These are phyloP conservation scores for Neurospora sp. DNA, from an alignment of 495 filamentous ascomycete genomes.

Conservation along the genomic window DNA sequence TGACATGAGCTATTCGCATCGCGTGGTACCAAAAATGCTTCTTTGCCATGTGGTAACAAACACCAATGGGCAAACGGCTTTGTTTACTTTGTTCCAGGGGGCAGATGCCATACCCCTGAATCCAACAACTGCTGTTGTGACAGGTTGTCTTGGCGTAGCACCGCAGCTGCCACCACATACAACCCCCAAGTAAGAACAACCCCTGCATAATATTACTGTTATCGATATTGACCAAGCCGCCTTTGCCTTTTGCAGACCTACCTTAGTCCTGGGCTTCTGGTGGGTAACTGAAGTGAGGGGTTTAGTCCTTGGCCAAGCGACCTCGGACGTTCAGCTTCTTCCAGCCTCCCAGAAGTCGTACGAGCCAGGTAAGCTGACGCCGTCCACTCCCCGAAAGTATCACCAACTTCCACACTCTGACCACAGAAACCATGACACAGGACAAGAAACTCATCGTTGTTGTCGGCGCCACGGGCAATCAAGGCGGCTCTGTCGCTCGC, in stretches of 20 bases:
- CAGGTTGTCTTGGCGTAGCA: not conserved
- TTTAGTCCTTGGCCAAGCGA: not conserved
- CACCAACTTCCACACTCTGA: not conserved
- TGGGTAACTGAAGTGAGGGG: not conserved
- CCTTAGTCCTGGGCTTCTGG: not conserved
- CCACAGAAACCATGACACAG: not conserved
- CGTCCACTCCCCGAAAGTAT: not conserved
- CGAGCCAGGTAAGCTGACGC: not conserved
- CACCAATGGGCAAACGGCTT: not conserved
- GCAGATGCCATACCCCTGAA: not conserved
- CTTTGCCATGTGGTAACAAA: not conserved
- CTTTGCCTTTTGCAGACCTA: not conserved
- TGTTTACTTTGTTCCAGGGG: not conserved
- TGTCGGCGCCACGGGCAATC: conserved; percentile 35
- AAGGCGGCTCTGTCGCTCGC: conserved; percentile 33
- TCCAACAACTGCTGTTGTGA: not conserved
- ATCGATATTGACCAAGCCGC: not conserved
- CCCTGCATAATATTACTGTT: not conserved
- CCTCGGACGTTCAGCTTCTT: not conserved
- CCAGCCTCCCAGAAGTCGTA: not conserved
- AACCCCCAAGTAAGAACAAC: not conserved
- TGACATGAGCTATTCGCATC: not conserved
- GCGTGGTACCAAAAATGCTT: not conserved
- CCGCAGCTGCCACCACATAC: not conserved
- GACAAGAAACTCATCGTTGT: conserved; percentile 28